Base-by-base conservation (phyloP, 768 basidiomycete genomes). In the Suillus americanus region DNA sequence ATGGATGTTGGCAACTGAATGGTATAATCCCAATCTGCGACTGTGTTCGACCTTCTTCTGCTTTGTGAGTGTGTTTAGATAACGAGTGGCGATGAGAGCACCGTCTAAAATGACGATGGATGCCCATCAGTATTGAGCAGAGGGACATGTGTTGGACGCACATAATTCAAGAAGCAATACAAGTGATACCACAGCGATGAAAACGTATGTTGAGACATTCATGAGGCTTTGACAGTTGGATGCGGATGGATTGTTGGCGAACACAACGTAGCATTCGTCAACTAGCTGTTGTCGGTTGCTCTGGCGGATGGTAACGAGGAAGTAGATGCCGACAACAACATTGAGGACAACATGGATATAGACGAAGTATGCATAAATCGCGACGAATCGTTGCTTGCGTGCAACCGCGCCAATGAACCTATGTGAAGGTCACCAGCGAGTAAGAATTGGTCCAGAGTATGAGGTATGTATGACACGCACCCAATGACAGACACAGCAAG, bases 311-410 rank as follows among this genome's bases (percentile, higher is more conserved):
- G 80, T 72, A 67, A 78, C 82, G 45, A 87, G 77, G 68, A 88
- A 79, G 74, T 83, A 88, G 62, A 72, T 72, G 46, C 83, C 84
- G 65, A 84, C 80, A 35, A 75, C 79, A 71, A 87, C 64, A 71
- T 86, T 87, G 79, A 87, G 64, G 67, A 85, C 46, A 71, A 88
- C 82, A 75, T 89, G 85, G 67, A 81, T 66, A 77, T 86, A 85
- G 71, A 86, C 75, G 72, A 84, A 82, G 71, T 84, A 83, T 12
- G 83, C 77, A 69, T 88, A 88, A 56, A 81, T 79, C 69, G 80
- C 81, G 57, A 86, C 79, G 69, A 90, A 87, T 2, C 78, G 69
- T 74, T 86, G 86, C 69, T 89, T 89, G 70, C 84, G 83, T 46
- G 85, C 83, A 62, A 89, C 78, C 1, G 81, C 82, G n/a, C 89